Base-by-base conservation (phyloP, 768 basidiomycete genomes). In the Cubamyces lactineus region DNA sequence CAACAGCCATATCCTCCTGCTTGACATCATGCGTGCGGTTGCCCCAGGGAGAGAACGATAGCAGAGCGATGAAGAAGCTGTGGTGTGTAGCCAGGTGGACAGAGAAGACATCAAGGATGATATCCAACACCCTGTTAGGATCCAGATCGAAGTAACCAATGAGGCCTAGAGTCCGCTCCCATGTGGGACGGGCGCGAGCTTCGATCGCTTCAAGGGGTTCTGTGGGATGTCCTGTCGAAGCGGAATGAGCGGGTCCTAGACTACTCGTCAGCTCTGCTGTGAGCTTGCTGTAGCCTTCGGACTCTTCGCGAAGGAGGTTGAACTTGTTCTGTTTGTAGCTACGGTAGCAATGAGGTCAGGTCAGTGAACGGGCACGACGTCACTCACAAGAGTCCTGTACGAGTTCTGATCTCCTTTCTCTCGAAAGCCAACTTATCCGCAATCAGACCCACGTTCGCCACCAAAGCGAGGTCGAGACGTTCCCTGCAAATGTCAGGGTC, bases 301-400 rank as follows among this genome's bases (percentile, higher is more conserved):
- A 95, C 69, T 97, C 93, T 77, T 99, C 97, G 40, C 97, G 89
- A 16, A 98, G 84, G 41, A 99, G 84, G 72, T 98, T 99, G 80
- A 96, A 96, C 76, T 98, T 99, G 78, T 94, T 94, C 75, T 99
- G 96, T 74, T 94, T 95, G 79, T 95, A 96, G 73, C 93, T 96
- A 71, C n/a, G 55, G 17, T 24, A 24, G 34, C 24, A 23, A 46
- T 23, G 60, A 41, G 53, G 59, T 54, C 40, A 49, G 16, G 16
- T 21, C 28, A 16, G 43, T 16, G 21, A 5, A 34, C 5, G 1
- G 47, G 30, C 40, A 19, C 4, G 23, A 26, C 1, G 57, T n/a
- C 5, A 83, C 92, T 75, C 73, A 93, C 92, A 92, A 92, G 53
- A 93, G 77, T 16, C 86, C 87, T 2, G 92, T 94, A 60, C 92